phyloP scores from a whole-genome alignment of 2,329 filamentous ascomycete species.

The Claviceps humidiphila region DNA sequence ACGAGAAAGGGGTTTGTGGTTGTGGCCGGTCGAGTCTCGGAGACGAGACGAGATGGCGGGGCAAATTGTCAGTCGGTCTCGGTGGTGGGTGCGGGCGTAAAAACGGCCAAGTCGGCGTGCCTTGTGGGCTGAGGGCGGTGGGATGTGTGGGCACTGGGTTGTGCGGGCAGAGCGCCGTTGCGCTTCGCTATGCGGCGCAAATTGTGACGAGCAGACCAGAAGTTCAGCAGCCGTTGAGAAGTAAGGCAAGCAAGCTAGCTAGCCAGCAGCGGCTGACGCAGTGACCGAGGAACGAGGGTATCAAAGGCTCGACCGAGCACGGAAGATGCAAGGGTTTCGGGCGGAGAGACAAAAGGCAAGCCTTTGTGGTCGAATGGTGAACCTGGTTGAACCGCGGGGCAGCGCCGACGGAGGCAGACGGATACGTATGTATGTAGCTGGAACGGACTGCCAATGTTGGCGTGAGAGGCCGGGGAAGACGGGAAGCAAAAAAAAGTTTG shows the following conservation, averaged over 20 bases:
- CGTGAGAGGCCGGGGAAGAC: neutral
- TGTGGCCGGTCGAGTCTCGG: constrained; percentile 2
- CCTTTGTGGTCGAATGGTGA: neutral
- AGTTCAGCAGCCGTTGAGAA: no score
- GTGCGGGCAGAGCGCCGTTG: no score
- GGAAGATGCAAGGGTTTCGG: no score
- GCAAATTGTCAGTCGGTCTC: constrained; percentile 2
- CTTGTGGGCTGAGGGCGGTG: neutral
- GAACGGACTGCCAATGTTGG: neutral
- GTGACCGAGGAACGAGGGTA: no score
- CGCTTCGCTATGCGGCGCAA: no score
- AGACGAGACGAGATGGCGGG: constrained; percentile 5
- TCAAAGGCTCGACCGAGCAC: no score
- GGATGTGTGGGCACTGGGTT: no score
- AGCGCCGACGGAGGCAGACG: neutral
- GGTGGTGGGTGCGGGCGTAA: neutral
- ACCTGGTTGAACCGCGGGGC: neutral
- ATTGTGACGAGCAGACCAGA: no score
- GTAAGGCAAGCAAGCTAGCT: neutral
- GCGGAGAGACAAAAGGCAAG: neutral
- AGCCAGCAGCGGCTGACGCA: no score
- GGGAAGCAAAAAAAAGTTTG: neutral
- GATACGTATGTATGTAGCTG: no score
- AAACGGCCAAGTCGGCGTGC: neutral
- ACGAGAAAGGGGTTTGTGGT: constrained; percentile 1